Base-by-base conservation (phyloP, 805 yeast species). In the Candida saitoana region DNA sequence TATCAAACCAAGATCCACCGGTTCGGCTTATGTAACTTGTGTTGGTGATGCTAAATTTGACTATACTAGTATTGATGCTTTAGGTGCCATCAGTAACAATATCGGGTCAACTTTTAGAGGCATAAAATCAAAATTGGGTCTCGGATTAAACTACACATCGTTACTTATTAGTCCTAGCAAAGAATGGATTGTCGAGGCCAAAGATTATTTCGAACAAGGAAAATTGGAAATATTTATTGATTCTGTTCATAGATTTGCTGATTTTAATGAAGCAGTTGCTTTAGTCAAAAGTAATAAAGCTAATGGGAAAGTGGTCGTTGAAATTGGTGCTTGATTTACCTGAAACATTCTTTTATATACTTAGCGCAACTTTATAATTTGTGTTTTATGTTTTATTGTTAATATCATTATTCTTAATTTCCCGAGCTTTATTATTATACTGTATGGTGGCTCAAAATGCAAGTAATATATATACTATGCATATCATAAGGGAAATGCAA, bases 261-360 rank as follows among this genome's bases (percentile, higher is more conserved):
- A 83, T 15, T 76, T 57, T 47, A 47, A 70, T 36, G 55, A 65
- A 6, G 93, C 88, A 1, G 56, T 75, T 35, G 73, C 74, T 6
- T 65, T 64, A 47, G 55, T 83, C 20, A 57, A 56, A 5, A 57
- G 69, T 24, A 73, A 77, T 43, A 64, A 57, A 37, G 80, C 82
- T 5, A 76, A 72, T 42, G 96, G 96, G 29, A 87, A 87, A 58
- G 65, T 84, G 38, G 74, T 87, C n/a, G 41, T 79, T 22, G 51
- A 56, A 40, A 51, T 67, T 39, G 51, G 45, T 24, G 24, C 32
- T 14, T 29, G 11, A 29, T 29, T n/a, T n/a, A n/a, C n/a, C n/a
- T n/a, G n/a, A n/a, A n/a, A n/a, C n/a, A n/a, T n/a, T n/a, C n/a
- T n/a, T n/a, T n/a, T n/a, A n/a, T n/a, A n/a, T n/a, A n/a, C n/a